Base-by-base conservation (phyloP, 495 filamentous ascomycete genomes). In the Chaetomium cochliodes region DNA sequence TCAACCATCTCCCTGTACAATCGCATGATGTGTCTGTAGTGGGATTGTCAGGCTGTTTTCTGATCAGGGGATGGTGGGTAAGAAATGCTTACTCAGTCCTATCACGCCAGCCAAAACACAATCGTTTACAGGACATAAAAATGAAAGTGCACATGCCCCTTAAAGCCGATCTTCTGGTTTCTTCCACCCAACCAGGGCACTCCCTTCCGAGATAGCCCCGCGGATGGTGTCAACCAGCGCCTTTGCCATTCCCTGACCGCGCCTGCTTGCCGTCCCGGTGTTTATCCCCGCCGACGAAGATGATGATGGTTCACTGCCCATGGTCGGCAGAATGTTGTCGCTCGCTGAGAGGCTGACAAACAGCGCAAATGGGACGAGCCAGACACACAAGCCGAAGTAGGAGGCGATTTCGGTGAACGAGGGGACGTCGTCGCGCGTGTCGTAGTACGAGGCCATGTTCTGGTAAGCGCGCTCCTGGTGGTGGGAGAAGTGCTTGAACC, bases 351-450 rank as follows among this genome's bases (percentile, higher is more conserved):
- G 78, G 60, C 88, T 92, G 33, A 98, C 93, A 71, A 98, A 98
- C 42, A 98, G 83, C 28, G 93, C 87, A 76, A 98, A 98, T 0
- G 94, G 94, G 2, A 97, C 90, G 15, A 98, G 83, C 94, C 94
- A 98, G 16, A 98, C 92, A 73, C 92, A 97, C 11, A 98, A 81
- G 5, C 94, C 94, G 71, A 98, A 98, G 74, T 93, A 98, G 1
- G 91, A 93, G 0, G 93, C 92, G 47, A 98, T 92, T 76, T 98
- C 92, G 12, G 92, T 93, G 76, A 98, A 98, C 41, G 85, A 88
- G 3, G 94, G 94, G 60, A 92, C 77, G 59, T 88, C 80, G 13
- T 79, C 76, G 46, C 84, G 76, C 56, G 62, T 65, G 69, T 86
- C 83, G 74, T 88, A 86, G 64, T 85, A 85, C 60, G 86, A 80